Evolutionary conservation across 2,329 filamentous ascomycete genomes (phyloP).

Genomic region (Claviceps africana): DNA sequence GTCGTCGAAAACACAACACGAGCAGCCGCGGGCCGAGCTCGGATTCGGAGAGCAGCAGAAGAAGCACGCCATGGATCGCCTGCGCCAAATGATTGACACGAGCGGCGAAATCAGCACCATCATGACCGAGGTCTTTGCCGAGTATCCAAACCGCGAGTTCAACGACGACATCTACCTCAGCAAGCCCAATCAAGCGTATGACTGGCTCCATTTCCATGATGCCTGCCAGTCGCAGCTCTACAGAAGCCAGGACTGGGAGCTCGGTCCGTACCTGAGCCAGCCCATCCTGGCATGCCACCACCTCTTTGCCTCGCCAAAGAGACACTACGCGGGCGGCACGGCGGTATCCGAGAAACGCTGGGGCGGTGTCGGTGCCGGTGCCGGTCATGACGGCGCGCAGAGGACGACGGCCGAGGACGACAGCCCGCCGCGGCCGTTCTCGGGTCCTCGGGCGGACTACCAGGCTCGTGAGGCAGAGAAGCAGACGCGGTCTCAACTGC

Average conservation of each 20-base stretch:
- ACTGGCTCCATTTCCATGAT: slow-evolving; percentile 94
- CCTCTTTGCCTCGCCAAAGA: slow-evolving; percentile 65
- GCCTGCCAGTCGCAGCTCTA: slow-evolving; percentile 64
- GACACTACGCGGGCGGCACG: slow-evolving; percentile 25
- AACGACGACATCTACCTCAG: slow-evolving; percentile 86
- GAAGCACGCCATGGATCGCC: slow-evolving; percentile 54
- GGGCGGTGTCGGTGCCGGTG: slow-evolving; percentile 22
- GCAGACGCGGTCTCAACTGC: slow-evolving; percentile 59
- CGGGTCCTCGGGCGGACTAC: slow-evolving; percentile 70
- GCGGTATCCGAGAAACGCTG: slow-evolving; percentile 30
- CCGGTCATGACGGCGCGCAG: slow-evolving; percentile 21
- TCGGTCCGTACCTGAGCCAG: slow-evolving; percentile 74
- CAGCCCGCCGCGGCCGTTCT: slow-evolving; percentile 54
- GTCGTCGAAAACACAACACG: slow-evolving; percentile 32
- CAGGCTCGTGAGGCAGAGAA: slow-evolving; percentile 69
- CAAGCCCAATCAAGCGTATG: slow-evolving; percentile 77
- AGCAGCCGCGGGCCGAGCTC: slow-evolving; percentile 45
- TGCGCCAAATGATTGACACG: slow-evolving; percentile 64
- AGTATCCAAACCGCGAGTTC: slow-evolving; percentile 76
- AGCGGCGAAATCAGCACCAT: slow-evolving; percentile 68
- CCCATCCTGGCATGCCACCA: slow-evolving; percentile 81
- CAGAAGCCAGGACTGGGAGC: slow-evolving; percentile 82
- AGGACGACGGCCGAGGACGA: slow-evolving; percentile 21
- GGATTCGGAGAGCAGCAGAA: slow-evolving; percentile 62
- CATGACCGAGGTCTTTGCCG: slow-evolving; percentile 68